A percentile compares a stretch with the other conserved stretches of the same genome.
phyloP scores from a whole-genome alignment of 352 stramenopile species.

The Globisporangium spiculum region DNA sequence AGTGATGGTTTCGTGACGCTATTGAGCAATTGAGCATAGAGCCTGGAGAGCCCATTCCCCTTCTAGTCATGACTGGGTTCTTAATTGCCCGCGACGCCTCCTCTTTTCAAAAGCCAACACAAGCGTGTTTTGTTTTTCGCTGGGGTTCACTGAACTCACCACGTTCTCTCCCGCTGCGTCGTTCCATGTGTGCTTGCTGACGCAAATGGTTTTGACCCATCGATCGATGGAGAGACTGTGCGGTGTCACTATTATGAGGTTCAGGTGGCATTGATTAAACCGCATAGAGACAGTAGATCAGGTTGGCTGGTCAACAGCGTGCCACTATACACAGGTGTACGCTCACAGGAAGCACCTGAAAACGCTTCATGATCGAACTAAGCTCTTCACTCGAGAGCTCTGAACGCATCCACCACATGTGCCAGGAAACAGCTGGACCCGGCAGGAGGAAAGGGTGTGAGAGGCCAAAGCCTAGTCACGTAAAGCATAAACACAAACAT shows the following conservation, averaged over 20 bases:
- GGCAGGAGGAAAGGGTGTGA: not conserved
- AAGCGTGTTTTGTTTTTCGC: too few species aligned
- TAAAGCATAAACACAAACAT: not conserved
- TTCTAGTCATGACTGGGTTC: not conserved
- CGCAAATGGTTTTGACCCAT: not conserved
- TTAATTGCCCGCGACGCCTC: not conserved
- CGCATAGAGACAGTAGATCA: not conserved
- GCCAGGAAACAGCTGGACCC: conserved; percentile 10
- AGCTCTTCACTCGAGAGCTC: conserved; percentile 3
- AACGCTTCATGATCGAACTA: conserved; percentile 14
- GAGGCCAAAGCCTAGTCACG: not conserved
- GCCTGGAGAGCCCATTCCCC: not conserved
- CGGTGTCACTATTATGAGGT: not conserved
- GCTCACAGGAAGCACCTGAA: not conserved
- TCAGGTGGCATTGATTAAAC: not conserved
- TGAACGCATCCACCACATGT: conserved; percentile 3
- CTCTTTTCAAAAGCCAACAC: not conserved
- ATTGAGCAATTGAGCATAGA: not conserved
- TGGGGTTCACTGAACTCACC: conserved; percentile 3
- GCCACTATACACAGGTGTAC: conserved; percentile 7
- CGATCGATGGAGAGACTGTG: not conserved
- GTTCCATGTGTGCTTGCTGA: not conserved
- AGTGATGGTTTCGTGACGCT: not conserved
- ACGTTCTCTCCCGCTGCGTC: conserved; percentile 2
- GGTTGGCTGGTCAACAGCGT: not conserved